A percentile compares a stretch with the other conserved stretches of the same genome.
Evolutionary conservation across 768 basidiomycete species (phyloP).

Genomic region (Leccinum ochraceum): DNA sequence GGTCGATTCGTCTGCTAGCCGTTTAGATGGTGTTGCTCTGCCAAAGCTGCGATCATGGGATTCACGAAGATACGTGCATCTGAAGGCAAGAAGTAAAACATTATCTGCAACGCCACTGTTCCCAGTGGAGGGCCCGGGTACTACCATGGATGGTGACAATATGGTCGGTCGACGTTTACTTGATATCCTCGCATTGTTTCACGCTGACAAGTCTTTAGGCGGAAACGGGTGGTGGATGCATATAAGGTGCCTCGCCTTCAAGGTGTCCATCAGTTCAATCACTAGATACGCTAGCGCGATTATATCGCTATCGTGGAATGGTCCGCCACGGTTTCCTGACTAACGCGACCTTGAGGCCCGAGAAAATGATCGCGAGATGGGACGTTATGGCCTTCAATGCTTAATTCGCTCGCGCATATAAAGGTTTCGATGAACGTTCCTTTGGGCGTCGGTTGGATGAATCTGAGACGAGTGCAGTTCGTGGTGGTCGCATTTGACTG

Average conservation of each 20-base stretch:
- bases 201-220: conserved; percentile 40
- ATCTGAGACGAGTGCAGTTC: too few relatives aligned
- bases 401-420: too few relatives aligned
- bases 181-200: not conserved
- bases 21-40: conserved; percentile 71
- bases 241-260: conserved; percentile 59
- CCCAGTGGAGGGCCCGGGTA: conserved; percentile 70
- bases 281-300: conserved; percentile 59
- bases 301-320: conserved; percentile 84
- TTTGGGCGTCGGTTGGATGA: too few relatives aligned
- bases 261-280: too few relatives aligned
- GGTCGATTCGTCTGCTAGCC: conserved; percentile 67
- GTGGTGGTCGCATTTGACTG: too few relatives aligned
- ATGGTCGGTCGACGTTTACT: conserved; percentile 44
- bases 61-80: conserved; percentile 73
- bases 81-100: conserved; percentile 90
- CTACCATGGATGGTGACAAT: conserved; percentile 87
- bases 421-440: too few relatives aligned
- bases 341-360: conserved; percentile 71
- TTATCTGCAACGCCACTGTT: conserved; percentile 84
- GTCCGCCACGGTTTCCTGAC: conserved; percentile 87
- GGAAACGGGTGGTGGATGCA: conserved; percentile 82
- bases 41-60: conserved; percentile 89
- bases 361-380: conserved; percentile 82
- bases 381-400: conserved; percentile 28